A percentile compares a stretch with the other conserved stretches of the same genome.
phyloP scores from a whole-genome alignment of 768 basidiomycete species.

The Brasilioporus rufonigricans region DNA sequence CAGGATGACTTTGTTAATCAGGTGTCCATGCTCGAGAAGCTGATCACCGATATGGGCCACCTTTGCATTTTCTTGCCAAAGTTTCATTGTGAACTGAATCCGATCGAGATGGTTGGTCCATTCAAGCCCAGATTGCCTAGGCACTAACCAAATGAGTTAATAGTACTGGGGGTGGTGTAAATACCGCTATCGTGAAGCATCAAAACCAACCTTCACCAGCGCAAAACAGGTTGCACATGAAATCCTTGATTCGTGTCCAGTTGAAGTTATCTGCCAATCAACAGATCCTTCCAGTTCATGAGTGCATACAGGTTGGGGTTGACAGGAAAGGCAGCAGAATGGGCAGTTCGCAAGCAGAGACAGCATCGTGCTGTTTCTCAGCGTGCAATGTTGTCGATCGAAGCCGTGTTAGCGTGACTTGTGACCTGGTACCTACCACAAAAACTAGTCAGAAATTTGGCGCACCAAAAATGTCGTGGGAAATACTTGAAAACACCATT shows the following conservation, averaged over 20 bases:
- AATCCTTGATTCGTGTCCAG: neutral
- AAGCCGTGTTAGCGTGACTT: neutral
- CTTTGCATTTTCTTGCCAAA: no score
- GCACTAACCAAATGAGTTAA: no score
- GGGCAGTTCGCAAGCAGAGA: neutral
- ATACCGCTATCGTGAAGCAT: neutral
- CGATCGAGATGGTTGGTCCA: no score
- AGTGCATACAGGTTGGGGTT: neutral
- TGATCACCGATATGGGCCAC: no score
- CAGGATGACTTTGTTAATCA: no score
- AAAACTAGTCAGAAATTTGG: neutral
- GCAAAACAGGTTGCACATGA: neutral
- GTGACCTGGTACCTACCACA: neutral
- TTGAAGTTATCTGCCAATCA: neutral
- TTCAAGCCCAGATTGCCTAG: no score
- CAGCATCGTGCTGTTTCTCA: neutral
- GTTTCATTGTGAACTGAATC: no score
- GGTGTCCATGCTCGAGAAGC: no score
- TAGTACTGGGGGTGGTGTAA: neutral
- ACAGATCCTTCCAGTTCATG: neutral
- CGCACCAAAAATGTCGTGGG: neutral
- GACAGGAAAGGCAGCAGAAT: neutral
- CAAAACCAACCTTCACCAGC: neutral
- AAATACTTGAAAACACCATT: neutral
- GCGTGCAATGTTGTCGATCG: neutral